A percentile compares a stretch with the other conserved stretches of the same genome.
phyloP scores from a whole-genome alignment of 768 basidiomycete genomes.

The Psilocybe subaeruginosa region DNA sequence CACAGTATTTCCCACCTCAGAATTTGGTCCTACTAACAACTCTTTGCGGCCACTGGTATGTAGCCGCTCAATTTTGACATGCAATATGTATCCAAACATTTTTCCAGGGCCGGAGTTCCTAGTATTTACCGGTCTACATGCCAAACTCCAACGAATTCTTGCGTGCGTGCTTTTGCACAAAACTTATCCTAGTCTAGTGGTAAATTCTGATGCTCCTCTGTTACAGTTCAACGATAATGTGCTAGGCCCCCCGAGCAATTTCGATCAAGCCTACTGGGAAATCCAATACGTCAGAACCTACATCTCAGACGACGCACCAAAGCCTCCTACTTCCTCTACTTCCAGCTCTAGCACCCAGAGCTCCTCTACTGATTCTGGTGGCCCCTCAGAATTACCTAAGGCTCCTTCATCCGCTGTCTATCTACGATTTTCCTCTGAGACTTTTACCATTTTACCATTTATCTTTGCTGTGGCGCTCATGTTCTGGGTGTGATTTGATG shows the following conservation, averaged over 20 bases:
- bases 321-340: constrained; percentile 12
- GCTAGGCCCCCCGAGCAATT: constrained; percentile 48
- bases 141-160: constrained; percentile 36
- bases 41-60: constrained; percentile 53
- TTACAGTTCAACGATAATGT: constrained; percentile 44
- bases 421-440: neutral
- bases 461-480: neutral
- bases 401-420: neutral
- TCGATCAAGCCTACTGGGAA: constrained; percentile 60
- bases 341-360: neutral
- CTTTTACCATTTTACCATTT: neutral
- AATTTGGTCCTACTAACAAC: constrained; percentile 71
- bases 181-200: neutral
- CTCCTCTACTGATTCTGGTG: neutral
- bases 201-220: neutral
- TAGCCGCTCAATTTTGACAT: constrained; percentile 1
- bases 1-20: constrained; percentile 63
- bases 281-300: constrained; percentile 63
- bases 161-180: constrained; percentile 30
- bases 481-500: no score
- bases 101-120: constrained; percentile 46
- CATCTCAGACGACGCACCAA: constrained; percentile 31
- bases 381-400: neutral
- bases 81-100: neutral
- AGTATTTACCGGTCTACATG: constrained; percentile 46